These are phyloP conservation scores for Russula sp. DNA, from an alignment of 768 basidiomycete genomes.

Conservation along the genomic window DNA sequence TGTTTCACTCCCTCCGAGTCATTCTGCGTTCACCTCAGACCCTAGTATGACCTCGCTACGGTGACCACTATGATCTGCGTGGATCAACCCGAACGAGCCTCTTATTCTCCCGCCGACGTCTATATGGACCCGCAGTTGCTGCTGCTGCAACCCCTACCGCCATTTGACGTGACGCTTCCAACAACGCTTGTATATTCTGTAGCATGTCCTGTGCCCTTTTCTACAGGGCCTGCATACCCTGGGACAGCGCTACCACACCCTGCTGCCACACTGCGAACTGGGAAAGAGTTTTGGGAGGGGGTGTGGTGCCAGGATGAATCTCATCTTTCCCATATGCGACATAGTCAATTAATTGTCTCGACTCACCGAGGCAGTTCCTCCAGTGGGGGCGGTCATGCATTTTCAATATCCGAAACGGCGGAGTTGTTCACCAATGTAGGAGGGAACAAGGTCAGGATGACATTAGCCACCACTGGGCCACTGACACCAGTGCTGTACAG, in stretches of 20 bases:
- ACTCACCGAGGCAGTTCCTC: slow-evolving; percentile 16
- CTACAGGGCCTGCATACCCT: slow-evolving; percentile 8
- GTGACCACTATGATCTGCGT: no score
- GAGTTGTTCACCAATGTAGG: slow-evolving; percentile 11
- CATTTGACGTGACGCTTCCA: slow-evolving; percentile 7
- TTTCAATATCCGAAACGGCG: slow-evolving; percentile 6
- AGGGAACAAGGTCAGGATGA: background rate
- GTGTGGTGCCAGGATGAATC: background rate
- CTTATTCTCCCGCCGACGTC: no score
- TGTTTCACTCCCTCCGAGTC: background rate
- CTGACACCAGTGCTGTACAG: no score
- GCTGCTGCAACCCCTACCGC: background rate
- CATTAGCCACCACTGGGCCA: no score
- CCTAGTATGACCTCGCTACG: background rate
- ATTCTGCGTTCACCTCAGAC: background rate
- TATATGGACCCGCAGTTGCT: background rate
- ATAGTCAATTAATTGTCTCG: background rate
- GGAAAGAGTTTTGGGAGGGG: background rate
- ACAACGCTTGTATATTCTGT: slow-evolving; percentile 7
- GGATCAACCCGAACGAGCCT: no score
- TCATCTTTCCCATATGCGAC: background rate
- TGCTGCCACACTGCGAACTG: slow-evolving; percentile 26
- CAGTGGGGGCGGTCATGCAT: background rate
- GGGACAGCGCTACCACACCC: slow-evolving; percentile 26
- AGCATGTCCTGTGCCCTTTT: slow-evolving; percentile 16